Percentiles rank a stretch among this genome's conserved stretches.
Evolutionary conservation across 2,329 filamentous ascomycete species (phyloP).

Genomic region (Trichophyton simii): DNA sequence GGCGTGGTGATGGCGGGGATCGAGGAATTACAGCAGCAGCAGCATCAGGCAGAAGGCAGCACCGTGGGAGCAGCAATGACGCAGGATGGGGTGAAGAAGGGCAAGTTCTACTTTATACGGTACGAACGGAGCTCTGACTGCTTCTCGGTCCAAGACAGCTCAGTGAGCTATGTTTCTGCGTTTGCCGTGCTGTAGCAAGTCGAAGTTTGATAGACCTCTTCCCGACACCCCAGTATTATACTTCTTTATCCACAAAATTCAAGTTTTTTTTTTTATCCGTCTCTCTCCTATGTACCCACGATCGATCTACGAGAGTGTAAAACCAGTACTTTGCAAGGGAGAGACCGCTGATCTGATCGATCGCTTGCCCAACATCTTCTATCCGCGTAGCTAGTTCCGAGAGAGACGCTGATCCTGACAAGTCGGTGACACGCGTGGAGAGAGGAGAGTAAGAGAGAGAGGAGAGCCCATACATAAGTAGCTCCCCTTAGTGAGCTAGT

Average conservation of each 20-base stretch:
- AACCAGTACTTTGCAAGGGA: too few species aligned
- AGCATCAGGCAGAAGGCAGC: slow-evolving; percentile 10
- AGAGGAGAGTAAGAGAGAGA: too few species aligned
- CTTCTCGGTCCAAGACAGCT: slow-evolving; percentile 55
- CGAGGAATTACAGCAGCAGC: slow-evolving; percentile 45
- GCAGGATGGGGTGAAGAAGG: slow-evolving; percentile 20
- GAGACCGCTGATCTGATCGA: too few species aligned
- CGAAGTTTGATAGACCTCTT: too few species aligned
- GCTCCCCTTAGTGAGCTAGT: too few species aligned
- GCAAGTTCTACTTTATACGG: slow-evolving; percentile 63
- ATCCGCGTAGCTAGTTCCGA: too few species aligned
- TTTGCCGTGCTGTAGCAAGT: slow-evolving; percentile 56
- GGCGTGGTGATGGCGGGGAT: slow-evolving; percentile 82
- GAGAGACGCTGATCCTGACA: too few species aligned
- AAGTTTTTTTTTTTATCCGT: neutral
- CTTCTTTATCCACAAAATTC: neutral
- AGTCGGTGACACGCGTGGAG: too few species aligned
- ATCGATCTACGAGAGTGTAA: too few species aligned
- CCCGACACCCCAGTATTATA: too few species aligned
- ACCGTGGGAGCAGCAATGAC: neutral
- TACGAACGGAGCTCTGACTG: slow-evolving; percentile 80
- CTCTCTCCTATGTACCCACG: neutral
- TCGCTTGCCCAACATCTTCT: too few species aligned
- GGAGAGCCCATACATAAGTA: too few species aligned
- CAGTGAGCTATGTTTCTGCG: slow-evolving; percentile 89